Evolutionary conservation across 805 yeast species (phyloP).

Genomic region (Wickerhamiella brachini): DNA sequence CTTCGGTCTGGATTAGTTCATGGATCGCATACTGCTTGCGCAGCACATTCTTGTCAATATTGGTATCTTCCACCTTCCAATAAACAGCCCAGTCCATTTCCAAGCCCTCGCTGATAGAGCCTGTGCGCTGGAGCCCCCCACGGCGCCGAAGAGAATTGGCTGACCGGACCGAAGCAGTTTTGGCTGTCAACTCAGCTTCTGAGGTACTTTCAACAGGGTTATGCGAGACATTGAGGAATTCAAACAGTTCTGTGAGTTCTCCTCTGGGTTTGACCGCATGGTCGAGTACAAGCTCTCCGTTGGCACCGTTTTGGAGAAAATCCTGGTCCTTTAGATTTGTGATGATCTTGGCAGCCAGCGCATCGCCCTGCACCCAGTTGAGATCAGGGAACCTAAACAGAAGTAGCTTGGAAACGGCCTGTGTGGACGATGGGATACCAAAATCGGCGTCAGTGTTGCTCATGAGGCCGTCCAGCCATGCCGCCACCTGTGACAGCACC

Average conservation of each 20-base stretch:
- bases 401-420: constrained; percentile 15
- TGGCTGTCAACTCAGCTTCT: no score
- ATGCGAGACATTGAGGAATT: neutral
- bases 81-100: constrained; percentile 19
- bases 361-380: constrained; percentile 21
- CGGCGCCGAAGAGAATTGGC: neutral
- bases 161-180: neutral
- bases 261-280: constrained; percentile 15
- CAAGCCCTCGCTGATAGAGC: neutral
- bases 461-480: constrained; percentile 13
- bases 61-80: constrained; percentile 15
- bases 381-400: constrained; percentile 18
- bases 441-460: constrained; percentile 12
- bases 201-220: neutral
- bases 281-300: constrained; percentile 6
- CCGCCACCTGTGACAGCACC: constrained; percentile 11
- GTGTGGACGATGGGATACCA: constrained; percentile 2
- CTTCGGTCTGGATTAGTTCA: constrained; percentile 61
- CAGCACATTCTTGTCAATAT: constrained; percentile 22
- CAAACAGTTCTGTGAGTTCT: constrained; percentile 20
- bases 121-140: neutral
- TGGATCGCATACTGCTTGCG: constrained; percentile 62
- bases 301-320: constrained; percentile 12
- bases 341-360: constrained; percentile 19
- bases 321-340: constrained; percentile 16